Conservation (phyloP, 2,329 filamentous ascomycete genomes). For the Ramularia endophylla region DNA sequence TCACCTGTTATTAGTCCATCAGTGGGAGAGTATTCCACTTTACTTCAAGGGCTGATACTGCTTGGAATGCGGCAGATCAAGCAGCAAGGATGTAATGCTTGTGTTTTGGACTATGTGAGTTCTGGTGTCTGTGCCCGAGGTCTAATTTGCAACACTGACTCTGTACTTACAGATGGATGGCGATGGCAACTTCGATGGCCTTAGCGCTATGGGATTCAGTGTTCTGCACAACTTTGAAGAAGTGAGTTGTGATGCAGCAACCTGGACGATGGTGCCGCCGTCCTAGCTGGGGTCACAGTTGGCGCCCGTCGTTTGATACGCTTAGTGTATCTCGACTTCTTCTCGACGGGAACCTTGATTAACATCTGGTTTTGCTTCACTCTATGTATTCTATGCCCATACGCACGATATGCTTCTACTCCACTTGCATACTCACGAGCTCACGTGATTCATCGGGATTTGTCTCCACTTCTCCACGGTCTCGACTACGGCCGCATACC, state of each 20-base stretch:
- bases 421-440: too few species aligned
- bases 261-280: constrained; percentile 43
- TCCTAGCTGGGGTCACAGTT: too few species aligned
- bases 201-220: constrained; percentile 74
- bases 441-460: too few species aligned
- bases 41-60: constrained; percentile 73
- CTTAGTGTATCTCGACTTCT: too few species aligned
- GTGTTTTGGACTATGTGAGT: constrained; percentile 74
- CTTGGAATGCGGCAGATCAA: constrained; percentile 80
- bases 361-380: too few species aligned
- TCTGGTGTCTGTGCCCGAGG: constrained; percentile 1
- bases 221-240: constrained; percentile 77
- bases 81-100: constrained; percentile 65
- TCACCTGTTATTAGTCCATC: constrained; percentile 69
- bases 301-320: too few species aligned
- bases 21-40: constrained; percentile 60
- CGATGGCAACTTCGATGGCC: constrained; percentile 66
- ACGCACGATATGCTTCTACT: too few species aligned
- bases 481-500: too few species aligned
- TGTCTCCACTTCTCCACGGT: too few species aligned
- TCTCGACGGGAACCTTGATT: too few species aligned
- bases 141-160: too few species aligned
- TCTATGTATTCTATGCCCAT: too few species aligned
- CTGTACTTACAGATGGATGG: constrained; percentile 69
- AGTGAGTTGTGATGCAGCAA: constrained; percentile 61